Evolutionary conservation across 495 filamentous ascomycete genomes (phyloP).

Genomic region (Tetracladium setigerum): DNA sequence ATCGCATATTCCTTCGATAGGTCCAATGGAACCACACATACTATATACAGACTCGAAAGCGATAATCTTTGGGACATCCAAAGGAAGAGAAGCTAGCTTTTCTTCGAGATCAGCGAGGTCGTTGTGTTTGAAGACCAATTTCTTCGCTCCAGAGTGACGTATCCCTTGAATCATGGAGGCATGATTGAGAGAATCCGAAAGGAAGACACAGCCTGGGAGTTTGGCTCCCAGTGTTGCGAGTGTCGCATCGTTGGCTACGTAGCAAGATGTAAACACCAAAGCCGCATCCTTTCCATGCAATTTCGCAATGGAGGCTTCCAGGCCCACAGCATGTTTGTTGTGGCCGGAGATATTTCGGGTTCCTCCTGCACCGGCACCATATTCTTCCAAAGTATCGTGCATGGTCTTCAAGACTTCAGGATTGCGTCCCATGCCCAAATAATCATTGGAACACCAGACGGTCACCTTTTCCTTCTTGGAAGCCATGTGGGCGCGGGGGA

Average conservation of each 20-base stretch:
- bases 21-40: conserved; percentile 97
- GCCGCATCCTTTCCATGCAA: conserved; percentile 86
- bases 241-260: conserved; percentile 96
- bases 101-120: conserved; percentile 82
- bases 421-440: conserved; percentile 95
- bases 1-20: conserved; percentile 92
- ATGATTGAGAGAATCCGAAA: conserved; percentile 93
- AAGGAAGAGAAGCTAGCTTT: conserved; percentile 81
- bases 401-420: conserved; percentile 78
- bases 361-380: conserved; percentile 91
- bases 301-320: conserved; percentile 81
- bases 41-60: conserved; percentile 98
- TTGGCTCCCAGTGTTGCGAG: conserved; percentile 94
- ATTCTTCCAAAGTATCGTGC: conserved; percentile 91
- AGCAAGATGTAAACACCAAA: conserved; percentile 93
- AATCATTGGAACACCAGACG: conserved; percentile 99
- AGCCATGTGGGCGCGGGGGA: conserved; percentile 88
- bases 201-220: conserved; percentile 88
- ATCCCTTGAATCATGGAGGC: conserved; percentile 99
- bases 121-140: conserved; percentile 98
- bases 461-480: conserved; percentile 82
- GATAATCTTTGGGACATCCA: conserved; percentile 89
- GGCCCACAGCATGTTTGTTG: conserved; percentile 82
- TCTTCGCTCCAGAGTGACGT: conserved; percentile 89
- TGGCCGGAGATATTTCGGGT: conserved; percentile 97